phyloP scores from a whole-genome alignment of 2,329 filamentous ascomycete species.

The Cladophialophora psammophila region DNA sequence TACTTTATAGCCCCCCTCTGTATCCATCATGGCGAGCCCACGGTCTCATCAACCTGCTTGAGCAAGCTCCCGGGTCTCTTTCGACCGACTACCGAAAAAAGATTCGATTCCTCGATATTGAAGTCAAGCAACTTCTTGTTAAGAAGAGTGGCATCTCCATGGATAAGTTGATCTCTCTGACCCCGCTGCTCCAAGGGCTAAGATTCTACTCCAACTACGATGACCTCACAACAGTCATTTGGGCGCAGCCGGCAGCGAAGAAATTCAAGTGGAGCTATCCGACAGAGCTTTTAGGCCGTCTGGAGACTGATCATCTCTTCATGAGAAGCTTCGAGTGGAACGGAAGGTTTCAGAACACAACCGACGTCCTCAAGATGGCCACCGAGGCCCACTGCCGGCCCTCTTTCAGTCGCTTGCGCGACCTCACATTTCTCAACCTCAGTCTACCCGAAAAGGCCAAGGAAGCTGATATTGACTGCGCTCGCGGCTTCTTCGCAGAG shows the following conservation, averaged over 20 bases:
- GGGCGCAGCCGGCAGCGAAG: slow-evolving; percentile 41
- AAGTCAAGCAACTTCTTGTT: slow-evolving; percentile 66
- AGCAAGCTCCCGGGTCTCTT: slow-evolving; percentile 51
- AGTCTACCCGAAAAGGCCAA: slow-evolving; percentile 34
- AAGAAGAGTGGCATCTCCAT: slow-evolving; percentile 65
- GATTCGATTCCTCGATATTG: slow-evolving; percentile 72
- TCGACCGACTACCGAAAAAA: slow-evolving; percentile 70
- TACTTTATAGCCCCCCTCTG: slow-evolving; percentile 75
- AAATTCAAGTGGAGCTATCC: slow-evolving; percentile 72
- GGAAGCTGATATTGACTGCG: slow-evolving; percentile 25
- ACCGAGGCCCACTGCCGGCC: slow-evolving; percentile 61
- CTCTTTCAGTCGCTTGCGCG: slow-evolving; percentile 58
- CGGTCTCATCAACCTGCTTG: slow-evolving; percentile 62
- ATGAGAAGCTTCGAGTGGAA: slow-evolving; percentile 66
- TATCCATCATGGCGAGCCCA: slow-evolving; percentile 59
- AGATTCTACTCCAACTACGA: slow-evolving; percentile 76
- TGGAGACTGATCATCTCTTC: slow-evolving; percentile 60
- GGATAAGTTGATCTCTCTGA: slow-evolving; percentile 64
- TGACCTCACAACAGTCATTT: slow-evolving; percentile 41
- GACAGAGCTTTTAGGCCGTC: slow-evolving; percentile 67
- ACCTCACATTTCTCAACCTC: slow-evolving; percentile 50
- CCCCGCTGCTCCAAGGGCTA: slow-evolving; percentile 72
- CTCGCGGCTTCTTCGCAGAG: slow-evolving; percentile 48
- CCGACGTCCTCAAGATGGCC: slow-evolving; percentile 52
- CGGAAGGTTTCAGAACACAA: slow-evolving; percentile 52